Evolutionary conservation across 495 filamentous ascomycete species (phyloP).

Genomic region (Lasiosphaeria miniovina): DNA sequence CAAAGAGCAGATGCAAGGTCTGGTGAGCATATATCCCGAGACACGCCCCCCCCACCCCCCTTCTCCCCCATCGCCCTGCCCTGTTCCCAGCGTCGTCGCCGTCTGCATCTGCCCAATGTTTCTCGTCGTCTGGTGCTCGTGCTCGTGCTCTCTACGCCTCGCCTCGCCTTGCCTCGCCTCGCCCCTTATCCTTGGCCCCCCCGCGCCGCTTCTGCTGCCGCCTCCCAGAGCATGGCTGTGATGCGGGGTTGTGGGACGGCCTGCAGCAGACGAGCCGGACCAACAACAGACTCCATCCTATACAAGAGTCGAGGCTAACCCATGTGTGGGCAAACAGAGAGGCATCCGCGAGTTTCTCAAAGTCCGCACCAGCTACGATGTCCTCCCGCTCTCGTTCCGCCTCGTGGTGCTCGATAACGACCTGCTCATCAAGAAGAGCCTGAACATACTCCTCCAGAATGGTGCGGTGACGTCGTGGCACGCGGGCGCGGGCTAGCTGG

Average conservation of each 20-base stretch:
- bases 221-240: conserved; percentile 8
- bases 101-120: background rate
- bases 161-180: conserved; percentile 4
- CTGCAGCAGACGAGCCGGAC: background rate
- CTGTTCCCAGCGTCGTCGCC: conserved; percentile 1
- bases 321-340: conserved; percentile 49
- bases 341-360: conserved; percentile 95
- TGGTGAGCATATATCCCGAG: conserved; percentile 61
- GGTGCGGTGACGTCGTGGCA: conserved; percentile 52
- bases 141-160: background rate
- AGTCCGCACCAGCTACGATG: conserved; percentile 95
- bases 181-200: background rate
- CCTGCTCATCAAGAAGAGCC: conserved; percentile 92
- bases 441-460: conserved; percentile 96
- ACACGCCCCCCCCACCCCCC: conserved; percentile 22
- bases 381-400: conserved; percentile 94
- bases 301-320: conserved; percentile 13
- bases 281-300: no score
- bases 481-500: background rate
- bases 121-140: no score
- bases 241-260: conserved; percentile 29
- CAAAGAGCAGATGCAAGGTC: conserved; percentile 85
- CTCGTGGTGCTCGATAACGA: conserved; percentile 94
- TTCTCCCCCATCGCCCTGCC: conserved; percentile 10
- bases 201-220: no score